A percentile compares a stretch with the other conserved stretches of the same genome.
Evolutionary conservation across 176 grass and related monocot genomes (phyloP).

Genomic region (Cenchrus americanus): DNA sequence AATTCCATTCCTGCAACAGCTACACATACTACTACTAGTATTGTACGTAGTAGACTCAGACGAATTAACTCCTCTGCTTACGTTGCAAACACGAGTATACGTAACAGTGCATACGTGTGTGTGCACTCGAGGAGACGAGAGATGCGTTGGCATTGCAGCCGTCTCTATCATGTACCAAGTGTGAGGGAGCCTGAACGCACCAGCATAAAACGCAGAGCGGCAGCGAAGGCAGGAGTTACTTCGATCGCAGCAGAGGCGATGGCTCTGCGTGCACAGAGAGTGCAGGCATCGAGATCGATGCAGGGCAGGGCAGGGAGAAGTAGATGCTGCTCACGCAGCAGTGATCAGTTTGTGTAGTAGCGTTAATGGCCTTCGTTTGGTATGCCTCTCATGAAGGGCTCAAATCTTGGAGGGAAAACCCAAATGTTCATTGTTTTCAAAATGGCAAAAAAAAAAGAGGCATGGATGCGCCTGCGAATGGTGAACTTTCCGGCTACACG

Average conservation of each 20-base stretch:
- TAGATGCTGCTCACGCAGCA: conserved; percentile 17
- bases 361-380: conserved; percentile 36
- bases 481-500: no score
- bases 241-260: neutral
- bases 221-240: conserved; percentile 34
- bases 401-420: neutral
- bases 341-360: neutral
- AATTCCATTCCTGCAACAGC: conserved; percentile 6
- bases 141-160: neutral
- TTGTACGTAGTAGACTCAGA: neutral
- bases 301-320: conserved; percentile 3
- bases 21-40: neutral
- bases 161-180: conserved; percentile 39
- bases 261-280: neutral
- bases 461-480: no score
- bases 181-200: conserved; percentile 1
- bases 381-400: neutral
- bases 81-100: neutral
- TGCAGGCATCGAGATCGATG: neutral
- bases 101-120: neutral
- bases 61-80: neutral
- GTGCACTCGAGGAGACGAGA: conserved; percentile 7
- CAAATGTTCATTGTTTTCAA: no score
- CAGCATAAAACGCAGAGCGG: neutral
- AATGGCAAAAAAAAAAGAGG: no score